Evolutionary conservation across 768 basidiomycete genomes (phyloP).

Genomic region (Stropharia rugosoannulata): DNA sequence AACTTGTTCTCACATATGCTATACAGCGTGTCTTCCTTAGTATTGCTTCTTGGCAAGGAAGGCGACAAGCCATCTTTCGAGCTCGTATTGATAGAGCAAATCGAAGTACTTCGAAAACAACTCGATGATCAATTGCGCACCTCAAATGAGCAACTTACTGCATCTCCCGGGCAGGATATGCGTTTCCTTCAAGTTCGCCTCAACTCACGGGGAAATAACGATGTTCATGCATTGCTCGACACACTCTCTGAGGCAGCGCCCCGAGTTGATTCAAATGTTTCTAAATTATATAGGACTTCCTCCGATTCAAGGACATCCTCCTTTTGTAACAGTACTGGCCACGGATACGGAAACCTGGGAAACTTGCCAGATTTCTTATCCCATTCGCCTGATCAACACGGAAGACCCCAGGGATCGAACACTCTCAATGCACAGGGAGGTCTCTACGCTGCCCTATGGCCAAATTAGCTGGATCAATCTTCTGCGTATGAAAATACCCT

Average conservation of each 20-base stretch:
- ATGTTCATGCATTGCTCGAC: slow-evolving; percentile 19
- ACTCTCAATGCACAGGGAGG: too few species aligned
- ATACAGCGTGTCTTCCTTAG: slow-evolving; percentile 69
- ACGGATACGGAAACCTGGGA: not conserved
- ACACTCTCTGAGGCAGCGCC: slow-evolving; percentile 12
- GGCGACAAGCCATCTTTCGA: slow-evolving; percentile 53
- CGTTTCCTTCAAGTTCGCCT: not conserved
- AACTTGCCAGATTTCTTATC: not conserved
- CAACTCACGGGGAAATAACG: slow-evolving; percentile 5
- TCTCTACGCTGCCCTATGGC: too few species aligned
- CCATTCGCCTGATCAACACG: not conserved
- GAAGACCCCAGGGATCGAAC: too few species aligned
- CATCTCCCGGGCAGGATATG: not conserved
- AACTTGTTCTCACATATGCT: not conserved
- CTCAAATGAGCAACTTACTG: not conserved
- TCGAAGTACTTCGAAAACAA: slow-evolving; percentile 63
- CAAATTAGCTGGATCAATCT: too few species aligned
- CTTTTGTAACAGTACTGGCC: not conserved
- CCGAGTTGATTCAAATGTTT: not conserved
- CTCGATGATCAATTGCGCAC: slow-evolving; percentile 45
- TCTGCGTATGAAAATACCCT: too few species aligned
- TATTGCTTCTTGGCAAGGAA: slow-evolving; percentile 55
- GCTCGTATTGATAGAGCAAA: slow-evolving; percentile 51
- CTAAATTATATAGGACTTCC: not conserved
- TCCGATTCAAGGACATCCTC: not conserved